Evolutionary conservation across 176 grass and related monocot species (phyloP).

Genomic region (Thalia dealbata): DNA sequence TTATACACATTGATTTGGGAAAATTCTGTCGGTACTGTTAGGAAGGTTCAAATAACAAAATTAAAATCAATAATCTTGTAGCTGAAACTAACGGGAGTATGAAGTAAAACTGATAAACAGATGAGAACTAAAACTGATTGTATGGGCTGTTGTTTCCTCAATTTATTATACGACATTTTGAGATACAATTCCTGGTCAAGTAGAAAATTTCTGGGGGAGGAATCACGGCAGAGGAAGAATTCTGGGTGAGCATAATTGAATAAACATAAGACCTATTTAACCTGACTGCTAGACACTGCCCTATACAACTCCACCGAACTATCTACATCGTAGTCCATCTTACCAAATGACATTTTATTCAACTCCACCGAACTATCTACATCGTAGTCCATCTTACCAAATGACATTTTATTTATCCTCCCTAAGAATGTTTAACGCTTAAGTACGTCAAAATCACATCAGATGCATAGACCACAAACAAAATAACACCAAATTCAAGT

Average conservation of each 20-base stretch:
- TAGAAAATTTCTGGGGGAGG: too few species aligned
- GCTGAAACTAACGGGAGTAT: background rate
- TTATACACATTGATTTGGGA: too few species aligned
- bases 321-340: too few species aligned
- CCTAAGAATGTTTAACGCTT: background rate
- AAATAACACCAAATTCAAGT: background rate
- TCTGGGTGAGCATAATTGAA: too few species aligned
- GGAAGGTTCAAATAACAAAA: background rate
- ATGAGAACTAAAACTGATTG: background rate
- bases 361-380: background rate
- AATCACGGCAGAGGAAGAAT: too few species aligned
- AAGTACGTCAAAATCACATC: constrained; percentile 4
- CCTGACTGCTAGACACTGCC: too few species aligned
- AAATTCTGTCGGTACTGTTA: background rate
- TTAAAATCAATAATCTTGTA: background rate
- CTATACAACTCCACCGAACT: background rate
- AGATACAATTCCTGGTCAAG: background rate
- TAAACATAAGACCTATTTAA: background rate
- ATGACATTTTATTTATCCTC: background rate
- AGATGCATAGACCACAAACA: background rate
- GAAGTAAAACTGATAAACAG: background rate
- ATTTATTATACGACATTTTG: background rate
- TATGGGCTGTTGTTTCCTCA: background rate
- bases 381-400: background rate
- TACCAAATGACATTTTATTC: background rate